A percentile compares a stretch with the other conserved stretches of the same genome.
These are phyloP conservation scores for Arthrobotrys entomopaga DNA, from an alignment of 2,329 filamentous ascomycete genomes.

Conservation along the genomic window DNA sequence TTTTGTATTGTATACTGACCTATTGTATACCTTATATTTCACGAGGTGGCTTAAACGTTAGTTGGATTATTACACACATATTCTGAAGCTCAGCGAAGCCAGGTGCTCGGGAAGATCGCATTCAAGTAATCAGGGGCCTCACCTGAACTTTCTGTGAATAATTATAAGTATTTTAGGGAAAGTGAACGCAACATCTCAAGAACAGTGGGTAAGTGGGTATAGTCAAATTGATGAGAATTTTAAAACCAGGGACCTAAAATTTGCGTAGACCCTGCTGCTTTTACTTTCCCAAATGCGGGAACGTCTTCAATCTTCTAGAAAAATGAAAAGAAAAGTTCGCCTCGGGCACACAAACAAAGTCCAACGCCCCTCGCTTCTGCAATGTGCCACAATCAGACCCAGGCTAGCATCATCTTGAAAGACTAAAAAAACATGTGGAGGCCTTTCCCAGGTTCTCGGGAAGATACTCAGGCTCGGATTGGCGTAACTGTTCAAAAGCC, in stretches of 20 bases:
- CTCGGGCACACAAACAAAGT: conserved; percentile 12
- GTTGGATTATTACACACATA: not conserved
- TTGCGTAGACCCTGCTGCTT: conserved; percentile 9
- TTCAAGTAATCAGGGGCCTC: conserved; percentile 33
- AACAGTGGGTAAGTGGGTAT: conserved; percentile 8
- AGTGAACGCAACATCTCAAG: too few species aligned
- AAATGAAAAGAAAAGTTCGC: conserved; percentile 7
- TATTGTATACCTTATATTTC: not conserved
- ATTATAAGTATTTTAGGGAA: too few species aligned
- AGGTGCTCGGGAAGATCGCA: conserved; percentile 39
- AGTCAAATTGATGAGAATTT: not conserved
- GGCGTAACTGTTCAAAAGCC: conserved; percentile 9
- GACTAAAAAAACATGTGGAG: not conserved
- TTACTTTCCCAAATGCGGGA: conserved; percentile 25
- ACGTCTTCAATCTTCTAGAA: conserved; percentile 1
- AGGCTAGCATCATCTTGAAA: conserved; percentile 11
- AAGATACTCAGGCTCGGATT: conserved; percentile 24
- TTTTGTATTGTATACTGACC: too few species aligned
- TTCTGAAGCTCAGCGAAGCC: conserved; percentile 22
- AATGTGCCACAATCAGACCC: not conserved
- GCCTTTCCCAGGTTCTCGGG: conserved; percentile 26
- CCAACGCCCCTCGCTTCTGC: conserved; percentile 32
- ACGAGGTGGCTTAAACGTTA: too few species aligned
- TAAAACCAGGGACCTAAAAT: conserved; percentile 7
- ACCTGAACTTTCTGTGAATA: not conserved